Evolutionary conservation across 495 filamentous ascomycete species (phyloP), one percentile per base, ranked within the genome.

Genomic region (Tuber aestivum): DNA sequence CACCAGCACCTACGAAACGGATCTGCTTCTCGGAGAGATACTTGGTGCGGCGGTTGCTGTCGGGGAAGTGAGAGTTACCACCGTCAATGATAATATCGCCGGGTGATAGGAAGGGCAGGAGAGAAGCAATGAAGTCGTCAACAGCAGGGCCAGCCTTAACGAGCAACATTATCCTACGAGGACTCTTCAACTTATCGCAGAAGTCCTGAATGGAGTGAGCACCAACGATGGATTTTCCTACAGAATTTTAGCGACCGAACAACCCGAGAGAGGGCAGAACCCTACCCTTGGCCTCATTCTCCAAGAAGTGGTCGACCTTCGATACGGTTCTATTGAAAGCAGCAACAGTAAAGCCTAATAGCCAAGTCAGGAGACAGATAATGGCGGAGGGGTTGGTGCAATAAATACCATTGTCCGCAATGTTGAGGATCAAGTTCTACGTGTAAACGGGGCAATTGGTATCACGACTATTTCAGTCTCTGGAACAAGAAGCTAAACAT

Each of bases 71-170:
- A 70, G 96, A 98, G 90, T 99, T 99, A 80, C 95, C 95, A 85
- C 95, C 95, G 83, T 99, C 95, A 83, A 99, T 98, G 87, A 99
- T 95, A 88, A 99, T 97, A 86, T 99, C 95, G 78, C 94, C 95
- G 85, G 90, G 85, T 85, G 97, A 93, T 72, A 95, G 87, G 84
- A 92, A 91, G 72, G 94, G 94, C 70, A 99, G 91, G 71, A 98
- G 92, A 76, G 92, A 89, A 87, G 97, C 92, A 85, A 99, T 98
- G 91, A 97, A 98, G 87, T 95, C 92, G 85, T 99, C 95, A 78
- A 99, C 95, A 75, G 95, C 91, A 89, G 94, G 93, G 84, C 95
- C 95, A 83, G 95, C 95, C 91, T 96, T 95, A 85, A 99, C 95
- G 72, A 99, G 91, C 82, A 99, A 89, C 95, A 99, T 98, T 84